Evolutionary conservation across 2,329 filamentous ascomycete species (phyloP), one percentile per base, ranked within the genome.

Genomic region (Neopestalotiopsis sp.): DNA sequence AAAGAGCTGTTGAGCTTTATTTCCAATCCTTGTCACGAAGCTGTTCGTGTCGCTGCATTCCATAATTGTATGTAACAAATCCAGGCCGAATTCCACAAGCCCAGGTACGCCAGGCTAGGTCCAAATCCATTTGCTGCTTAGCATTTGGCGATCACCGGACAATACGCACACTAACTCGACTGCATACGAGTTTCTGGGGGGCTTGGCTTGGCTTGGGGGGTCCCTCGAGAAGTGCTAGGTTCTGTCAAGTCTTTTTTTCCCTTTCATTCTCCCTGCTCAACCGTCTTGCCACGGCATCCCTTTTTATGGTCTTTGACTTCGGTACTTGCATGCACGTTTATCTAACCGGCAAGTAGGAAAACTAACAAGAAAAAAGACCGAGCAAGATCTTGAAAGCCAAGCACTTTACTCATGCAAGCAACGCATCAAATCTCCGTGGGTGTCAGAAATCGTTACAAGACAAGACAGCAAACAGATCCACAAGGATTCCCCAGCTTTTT

Each of bases 401-500:
- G 57, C 57, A 30, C 57, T 14, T 28, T 28, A 10, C 30, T 59
- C 24, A 28, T 24, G 57, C 57, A 30, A 59, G 14, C 57, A 59
- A 9, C 17, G 32, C 30, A 34, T 42, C 59, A 62, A 62, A 30
- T 38, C 30, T 40, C 30, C n/a, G 59, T 34, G 17, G 34, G 59
- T 34, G 34, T 30, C 30, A 30, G 28, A 20, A 59, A 13, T 59
- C 57, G 57, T 59, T 59, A 9, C 57, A 59, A 59, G 57, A 59
- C 45, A 59, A 34, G 57, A 59, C 24, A 30, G 57, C 57, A 59
- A 59, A 34, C 13, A 59, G 57, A 57, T 45, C 53, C 65, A 59
- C 65, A 59, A 45, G 30, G 65, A 32, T 61, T 67, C 65, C 56
- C 65, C 65, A 67, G 65, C 65, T 61, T 59, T 67, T 59, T 45